These are phyloP conservation scores for Peterozyma toletana DNA, from an alignment of 805 yeast species.

Conservation along the genomic window DNA sequence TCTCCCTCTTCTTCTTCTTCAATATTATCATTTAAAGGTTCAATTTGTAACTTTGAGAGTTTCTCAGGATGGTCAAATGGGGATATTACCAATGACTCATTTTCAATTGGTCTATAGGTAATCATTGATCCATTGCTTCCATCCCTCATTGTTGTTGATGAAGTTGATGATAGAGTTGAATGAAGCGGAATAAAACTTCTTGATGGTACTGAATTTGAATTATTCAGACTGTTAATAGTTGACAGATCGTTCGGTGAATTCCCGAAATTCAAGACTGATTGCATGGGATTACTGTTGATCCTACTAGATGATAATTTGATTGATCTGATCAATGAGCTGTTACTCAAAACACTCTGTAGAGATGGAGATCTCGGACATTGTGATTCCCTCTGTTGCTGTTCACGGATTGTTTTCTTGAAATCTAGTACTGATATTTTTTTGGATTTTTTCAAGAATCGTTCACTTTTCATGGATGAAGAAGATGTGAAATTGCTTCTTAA, in stretches of 20 bases:
- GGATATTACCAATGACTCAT: background rate
- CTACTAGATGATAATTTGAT: background rate
- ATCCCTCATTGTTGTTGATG: background rate
- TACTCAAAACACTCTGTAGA: background rate
- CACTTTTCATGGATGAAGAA: too few species aligned
- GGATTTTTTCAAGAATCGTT: background rate
- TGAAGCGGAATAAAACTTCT: background rate
- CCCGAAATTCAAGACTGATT: background rate
- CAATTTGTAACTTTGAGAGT: background rate
- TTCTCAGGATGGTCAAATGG: background rate
- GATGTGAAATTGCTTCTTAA: background rate
- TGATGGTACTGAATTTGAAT: background rate
- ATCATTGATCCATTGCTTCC: background rate
- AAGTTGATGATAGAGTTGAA: conserved; percentile 1
- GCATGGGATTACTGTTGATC: background rate
- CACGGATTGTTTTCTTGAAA: conserved; percentile 3
- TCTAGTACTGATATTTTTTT: conserved; percentile 7
- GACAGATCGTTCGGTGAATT: background rate
- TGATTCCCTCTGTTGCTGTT: background rate
- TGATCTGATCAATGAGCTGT: background rate
- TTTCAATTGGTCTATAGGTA: background rate
- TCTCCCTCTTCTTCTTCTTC: too few species aligned
- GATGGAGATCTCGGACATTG: background rate
- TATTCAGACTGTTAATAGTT: background rate
- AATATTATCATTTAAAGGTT: background rate